These are phyloP conservation scores for Suhomyces taliae DNA, from an alignment of 1,139 yeast genomes.

Conservation along the genomic window DNA sequence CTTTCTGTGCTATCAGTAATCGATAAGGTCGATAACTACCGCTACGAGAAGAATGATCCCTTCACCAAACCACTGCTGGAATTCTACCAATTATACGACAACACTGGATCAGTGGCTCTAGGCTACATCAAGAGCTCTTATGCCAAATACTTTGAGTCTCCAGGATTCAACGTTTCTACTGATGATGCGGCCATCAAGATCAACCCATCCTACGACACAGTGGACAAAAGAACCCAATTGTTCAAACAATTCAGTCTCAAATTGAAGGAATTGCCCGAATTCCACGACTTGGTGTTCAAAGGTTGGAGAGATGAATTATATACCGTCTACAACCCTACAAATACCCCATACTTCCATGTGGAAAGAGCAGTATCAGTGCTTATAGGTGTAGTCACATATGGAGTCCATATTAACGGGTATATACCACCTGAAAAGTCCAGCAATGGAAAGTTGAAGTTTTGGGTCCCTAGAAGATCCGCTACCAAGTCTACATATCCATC, in stretches of 20 bases:
- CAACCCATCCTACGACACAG: conserved; percentile 34
- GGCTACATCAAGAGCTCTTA: conserved; percentile 56
- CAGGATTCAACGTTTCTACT: conserved; percentile 31
- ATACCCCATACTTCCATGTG: conserved; percentile 59
- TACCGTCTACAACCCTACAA: conserved; percentile 59
- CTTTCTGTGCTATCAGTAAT: conserved; percentile 17
- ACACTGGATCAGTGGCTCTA: conserved; percentile 45
- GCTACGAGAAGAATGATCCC: conserved; percentile 27
- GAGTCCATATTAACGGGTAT: conserved; percentile 84
- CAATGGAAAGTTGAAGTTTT: conserved; percentile 54
- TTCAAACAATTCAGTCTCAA: conserved; percentile 44
- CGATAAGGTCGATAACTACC: conserved; percentile 51
- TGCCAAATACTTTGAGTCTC: conserved; percentile 36
- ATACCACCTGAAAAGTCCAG: conserved; percentile 40
- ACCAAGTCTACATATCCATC: conserved; percentile 87
- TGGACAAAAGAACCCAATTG: conserved; percentile 47
- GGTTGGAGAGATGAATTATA: conserved; percentile 93
- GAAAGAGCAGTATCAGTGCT: conserved; percentile 83
- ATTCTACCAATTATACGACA: conserved; percentile 49
- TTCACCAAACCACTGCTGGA: conserved; percentile 12
- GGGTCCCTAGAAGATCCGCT: conserved; percentile 83
- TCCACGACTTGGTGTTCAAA: conserved; percentile 43
- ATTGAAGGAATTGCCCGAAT: conserved; percentile 41
- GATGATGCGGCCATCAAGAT: conserved; percentile 35
- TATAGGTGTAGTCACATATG: conserved; percentile 85